Percentiles rank a stretch among this genome's conserved stretches.
Evolutionary conservation across 352 stramenopile genomes (phyloP).

Genomic region (Globisporangium sylvaticum): DNA sequence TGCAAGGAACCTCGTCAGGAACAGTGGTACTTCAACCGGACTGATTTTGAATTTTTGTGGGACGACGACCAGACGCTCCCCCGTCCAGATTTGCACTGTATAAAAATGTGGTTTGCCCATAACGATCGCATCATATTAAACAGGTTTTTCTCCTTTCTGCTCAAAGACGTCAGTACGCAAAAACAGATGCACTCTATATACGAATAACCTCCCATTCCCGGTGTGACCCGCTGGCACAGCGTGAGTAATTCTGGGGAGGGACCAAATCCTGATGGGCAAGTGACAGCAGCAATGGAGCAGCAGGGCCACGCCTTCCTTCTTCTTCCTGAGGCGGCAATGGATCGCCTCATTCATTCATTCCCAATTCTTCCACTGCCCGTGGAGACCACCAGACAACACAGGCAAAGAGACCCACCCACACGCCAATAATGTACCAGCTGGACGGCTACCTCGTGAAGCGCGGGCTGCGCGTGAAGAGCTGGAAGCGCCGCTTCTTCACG

Average conservation of each 20-base stretch:
- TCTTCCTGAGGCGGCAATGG: background rate
- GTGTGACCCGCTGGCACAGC: background rate
- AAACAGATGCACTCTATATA: background rate
- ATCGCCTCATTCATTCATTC: background rate
- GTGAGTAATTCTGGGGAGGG: slow-evolving; percentile 10
- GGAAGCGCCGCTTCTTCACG: slow-evolving; percentile 65
- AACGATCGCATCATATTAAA: background rate
- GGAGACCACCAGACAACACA: background rate
- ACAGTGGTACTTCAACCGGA: background rate
- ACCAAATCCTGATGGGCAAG: slow-evolving; percentile 9
- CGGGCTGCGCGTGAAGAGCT: slow-evolving; percentile 60
- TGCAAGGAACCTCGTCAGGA: background rate
- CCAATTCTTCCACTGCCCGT: background rate
- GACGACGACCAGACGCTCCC: background rate
- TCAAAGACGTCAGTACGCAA: too few species aligned
- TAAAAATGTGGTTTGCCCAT: background rate
- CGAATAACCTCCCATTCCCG: background rate
- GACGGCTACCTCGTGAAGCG: slow-evolving; percentile 59
- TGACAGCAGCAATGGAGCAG: background rate
- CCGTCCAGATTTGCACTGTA: background rate
- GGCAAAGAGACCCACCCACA: background rate
- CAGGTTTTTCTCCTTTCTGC: too few species aligned
- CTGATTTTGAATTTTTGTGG: background rate
- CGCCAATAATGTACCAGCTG: slow-evolving; percentile 18
- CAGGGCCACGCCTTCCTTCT: background rate